phyloP scores from a whole-genome alignment of 768 basidiomycete genomes.

The Candolleomyces aberdarensis region DNA sequence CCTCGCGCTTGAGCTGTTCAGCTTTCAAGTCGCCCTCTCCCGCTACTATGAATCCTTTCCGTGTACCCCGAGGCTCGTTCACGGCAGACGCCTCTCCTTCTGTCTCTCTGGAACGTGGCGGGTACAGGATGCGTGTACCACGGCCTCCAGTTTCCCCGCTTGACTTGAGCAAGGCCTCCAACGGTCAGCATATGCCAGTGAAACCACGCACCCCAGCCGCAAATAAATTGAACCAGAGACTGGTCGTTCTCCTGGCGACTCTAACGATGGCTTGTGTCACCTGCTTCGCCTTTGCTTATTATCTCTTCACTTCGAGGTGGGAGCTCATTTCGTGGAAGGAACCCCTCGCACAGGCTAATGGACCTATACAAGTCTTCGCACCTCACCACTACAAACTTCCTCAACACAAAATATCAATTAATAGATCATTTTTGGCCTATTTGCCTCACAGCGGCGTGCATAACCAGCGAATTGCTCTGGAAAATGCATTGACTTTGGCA shows the following conservation, averaged over 20 bases:
- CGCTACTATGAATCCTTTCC: background rate
- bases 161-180: background rate
- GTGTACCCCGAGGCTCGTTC: background rate
- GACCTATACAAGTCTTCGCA: constrained; percentile 10
- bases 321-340: constrained; percentile 23
- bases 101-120: constrained; percentile 60
- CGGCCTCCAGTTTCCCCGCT: constrained; percentile 13
- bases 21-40: background rate
- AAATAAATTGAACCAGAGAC: constrained; percentile 18
- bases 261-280: constrained; percentile 46
- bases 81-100: constrained; percentile 52
- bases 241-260: constrained; percentile 41
- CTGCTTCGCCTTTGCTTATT: constrained; percentile 61
- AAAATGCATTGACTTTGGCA: constrained; percentile 79
- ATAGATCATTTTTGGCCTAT: constrained; percentile 61
- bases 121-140: constrained; percentile 58
- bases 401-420: constrained; percentile 12
- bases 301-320: constrained; percentile 65
- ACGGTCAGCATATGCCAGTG: background rate
- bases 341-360: constrained; percentile 18
- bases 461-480: constrained; percentile 83
- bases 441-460: constrained; percentile 84
- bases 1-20: too few relatives aligned
- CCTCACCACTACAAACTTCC: constrained; percentile 1
- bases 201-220: constrained; percentile 1